A percentile compares a stretch with the other conserved stretches of the same genome.
These are phyloP conservation scores for Vachellia collinsii DNA, from an alignment of 306 rosid genomes.

Conservation along the genomic window DNA sequence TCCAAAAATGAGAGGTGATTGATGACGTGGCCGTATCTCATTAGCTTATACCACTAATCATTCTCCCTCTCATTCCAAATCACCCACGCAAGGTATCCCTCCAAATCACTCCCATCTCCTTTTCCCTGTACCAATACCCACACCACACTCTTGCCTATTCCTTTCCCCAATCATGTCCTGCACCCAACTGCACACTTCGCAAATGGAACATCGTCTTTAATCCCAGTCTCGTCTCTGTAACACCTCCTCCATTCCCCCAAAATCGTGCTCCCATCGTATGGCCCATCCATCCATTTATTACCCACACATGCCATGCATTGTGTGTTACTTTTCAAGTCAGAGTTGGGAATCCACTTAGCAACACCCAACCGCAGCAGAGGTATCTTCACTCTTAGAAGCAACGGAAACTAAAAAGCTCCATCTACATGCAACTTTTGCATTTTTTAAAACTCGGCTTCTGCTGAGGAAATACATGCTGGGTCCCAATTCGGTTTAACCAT, in stretches of 20 bases:
- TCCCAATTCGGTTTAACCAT: slow-evolving; percentile 23
- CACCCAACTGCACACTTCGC: neutral
- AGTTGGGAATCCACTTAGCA: neutral
- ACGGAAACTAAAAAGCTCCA: slow-evolving; percentile 8
- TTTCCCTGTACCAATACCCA: neutral
- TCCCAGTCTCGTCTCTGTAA: too few species aligned
- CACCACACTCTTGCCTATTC: neutral
- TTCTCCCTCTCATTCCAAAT: neutral
- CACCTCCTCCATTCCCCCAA: too few species aligned
- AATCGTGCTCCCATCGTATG: too few species aligned
- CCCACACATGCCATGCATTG: neutral
- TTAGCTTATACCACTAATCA: neutral
- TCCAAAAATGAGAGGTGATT: neutral
- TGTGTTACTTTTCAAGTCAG: neutral
- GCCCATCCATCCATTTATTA: neutral
- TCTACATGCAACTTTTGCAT: neutral
- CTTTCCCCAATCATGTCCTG: neutral
- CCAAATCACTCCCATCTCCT: neutral
- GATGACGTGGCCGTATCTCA: neutral
- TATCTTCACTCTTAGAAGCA: slow-evolving; percentile 31
- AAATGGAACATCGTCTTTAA: too few species aligned
- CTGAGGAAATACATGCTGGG: neutral
- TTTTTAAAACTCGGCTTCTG: neutral
- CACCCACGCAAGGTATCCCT: neutral
- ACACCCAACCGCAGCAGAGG: neutral